Evolutionary conservation across 2,329 filamentous ascomycete genomes (phyloP).

Genomic region (Gliomastix tumulicola): DNA sequence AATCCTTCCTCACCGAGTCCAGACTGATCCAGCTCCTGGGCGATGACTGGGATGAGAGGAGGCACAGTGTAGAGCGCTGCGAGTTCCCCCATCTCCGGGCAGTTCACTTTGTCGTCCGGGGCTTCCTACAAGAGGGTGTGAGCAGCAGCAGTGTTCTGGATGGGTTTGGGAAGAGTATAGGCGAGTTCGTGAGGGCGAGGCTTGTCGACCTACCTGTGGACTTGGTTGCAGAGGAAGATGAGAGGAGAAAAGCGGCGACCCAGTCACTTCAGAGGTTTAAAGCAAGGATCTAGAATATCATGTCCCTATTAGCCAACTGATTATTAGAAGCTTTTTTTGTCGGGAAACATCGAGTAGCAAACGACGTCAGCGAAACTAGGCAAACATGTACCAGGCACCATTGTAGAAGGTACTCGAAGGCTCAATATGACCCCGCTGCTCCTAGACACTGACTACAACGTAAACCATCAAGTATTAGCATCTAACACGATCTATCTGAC

Average conservation of each 20-base stretch:
- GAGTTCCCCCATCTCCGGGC: slow-evolving; percentile 33
- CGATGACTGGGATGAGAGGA: slow-evolving; percentile 29
- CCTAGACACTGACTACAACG: too few species aligned
- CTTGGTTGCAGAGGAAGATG: slow-evolving; percentile 12
- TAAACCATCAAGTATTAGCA: too few species aligned
- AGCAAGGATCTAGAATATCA: too few species aligned
- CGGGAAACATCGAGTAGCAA: too few species aligned
- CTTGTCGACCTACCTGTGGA: slow-evolving; percentile 17
- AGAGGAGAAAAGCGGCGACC: slow-evolving; percentile 6
- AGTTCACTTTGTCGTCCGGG: slow-evolving; percentile 38
- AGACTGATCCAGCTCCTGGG: slow-evolving; percentile 30
- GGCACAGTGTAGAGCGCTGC: slow-evolving; percentile 32
- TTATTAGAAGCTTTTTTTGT: too few species aligned
- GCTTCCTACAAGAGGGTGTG: slow-evolving; percentile 33
- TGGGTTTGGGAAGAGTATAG: slow-evolving; percentile 43
- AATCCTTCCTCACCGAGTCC: slow-evolving; percentile 24
- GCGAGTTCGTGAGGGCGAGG: slow-evolving; percentile 34
- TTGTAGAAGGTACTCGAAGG: too few species aligned
- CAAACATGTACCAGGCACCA: too few species aligned
- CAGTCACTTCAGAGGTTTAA: too few species aligned
- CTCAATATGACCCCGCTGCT: too few species aligned
- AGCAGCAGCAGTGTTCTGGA: slow-evolving; percentile 40
- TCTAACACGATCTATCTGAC: too few species aligned
- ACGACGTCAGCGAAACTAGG: too few species aligned
- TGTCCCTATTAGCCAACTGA: too few species aligned